Evolutionary conservation across 2,329 filamentous ascomycete species (phyloP), one percentile per base, ranked within the genome.

Genomic region (Davidsoniella neocaledoniae): DNA sequence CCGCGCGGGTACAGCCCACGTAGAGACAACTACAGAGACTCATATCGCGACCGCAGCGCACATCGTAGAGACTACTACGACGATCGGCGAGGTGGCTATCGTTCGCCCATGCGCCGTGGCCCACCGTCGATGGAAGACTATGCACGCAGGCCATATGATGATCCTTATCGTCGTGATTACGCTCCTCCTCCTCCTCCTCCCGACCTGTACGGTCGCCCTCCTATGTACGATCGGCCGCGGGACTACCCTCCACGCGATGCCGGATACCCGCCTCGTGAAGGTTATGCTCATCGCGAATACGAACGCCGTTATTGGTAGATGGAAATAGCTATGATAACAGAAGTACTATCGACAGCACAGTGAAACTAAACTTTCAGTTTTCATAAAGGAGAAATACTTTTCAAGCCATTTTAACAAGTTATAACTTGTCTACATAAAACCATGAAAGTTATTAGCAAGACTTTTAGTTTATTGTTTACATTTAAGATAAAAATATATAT

Each of bases 51-150:
- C 61, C 81, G 88, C 59, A 90, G 86, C 60, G 83, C 83, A 51
- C 81, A 83, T 53, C 81, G 86, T 57, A 83, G 90, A 54, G 94
- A 94, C 67, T 94, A 95, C 66, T 81, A 86, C 43, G 85, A 90
- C 55, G 79, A 83, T 61, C 79, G 83, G 60, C 79, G 83, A 58
- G 77, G 81, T n/a, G 37, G 49, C 46, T 87, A 88, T 60, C 81
- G 86, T 52, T 86, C 85, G 51, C 86, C 86, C 54, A 83, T 83
- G 50, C 85, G 86, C 54, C 83, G 84, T 42, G 81, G 83, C 56
- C 81, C 82, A 19, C 29, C 9, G 29, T 9, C 83, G 42, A 71
- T 83, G 55, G 82, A 88, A 54, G 87, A 94, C 60, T 91, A 94
- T 54, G 68, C 68, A 50, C 72, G 82, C 55, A 72, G 74, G 56